phyloP scores from a whole-genome alignment of 345 rosid genomes.

The Turnera subulata region DNA sequence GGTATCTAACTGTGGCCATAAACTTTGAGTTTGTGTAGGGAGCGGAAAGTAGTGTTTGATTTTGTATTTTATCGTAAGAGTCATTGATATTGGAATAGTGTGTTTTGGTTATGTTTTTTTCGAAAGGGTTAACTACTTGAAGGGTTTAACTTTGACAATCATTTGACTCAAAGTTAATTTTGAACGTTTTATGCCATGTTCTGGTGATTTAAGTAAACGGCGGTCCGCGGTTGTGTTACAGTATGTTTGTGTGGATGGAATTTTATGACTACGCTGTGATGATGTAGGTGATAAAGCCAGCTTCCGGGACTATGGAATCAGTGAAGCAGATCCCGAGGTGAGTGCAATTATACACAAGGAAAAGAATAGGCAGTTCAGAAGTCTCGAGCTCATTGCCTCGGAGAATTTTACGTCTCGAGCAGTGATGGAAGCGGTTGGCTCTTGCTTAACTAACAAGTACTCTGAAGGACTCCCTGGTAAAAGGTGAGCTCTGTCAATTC shows the following conservation, averaged over 20 bases:
- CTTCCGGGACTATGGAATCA: constrained; percentile 52
- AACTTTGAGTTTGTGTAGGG: too few relatives aligned
- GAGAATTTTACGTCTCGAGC: constrained; percentile 94
- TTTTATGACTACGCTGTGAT: neutral
- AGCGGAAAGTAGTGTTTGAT: too few relatives aligned
- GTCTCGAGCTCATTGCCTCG: constrained; percentile 90
- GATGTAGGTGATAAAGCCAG: constrained; percentile 36
- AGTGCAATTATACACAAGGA: constrained; percentile 56
- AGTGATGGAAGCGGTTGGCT: constrained; percentile 95
- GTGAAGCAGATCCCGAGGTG: constrained; percentile 80
- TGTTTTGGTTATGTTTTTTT: too few relatives aligned
- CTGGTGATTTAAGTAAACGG: too few relatives aligned
- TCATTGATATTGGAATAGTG: too few relatives aligned
- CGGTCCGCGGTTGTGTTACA: neutral
- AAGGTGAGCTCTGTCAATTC: constrained; percentile 44
- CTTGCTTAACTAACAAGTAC: constrained; percentile 89
- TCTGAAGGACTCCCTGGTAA: constrained; percentile 95
- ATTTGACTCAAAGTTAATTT: too few relatives aligned
- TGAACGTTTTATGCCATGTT: too few relatives aligned
- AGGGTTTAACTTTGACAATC: too few relatives aligned
- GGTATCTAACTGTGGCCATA: too few relatives aligned
- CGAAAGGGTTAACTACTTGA: too few relatives aligned
- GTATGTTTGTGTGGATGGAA: neutral
- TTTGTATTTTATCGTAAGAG: neutral
- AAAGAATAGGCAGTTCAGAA: constrained; percentile 79